Evolutionary conservation across 805 yeast species (phyloP).

Genomic region (Yarrowia sp.): DNA sequence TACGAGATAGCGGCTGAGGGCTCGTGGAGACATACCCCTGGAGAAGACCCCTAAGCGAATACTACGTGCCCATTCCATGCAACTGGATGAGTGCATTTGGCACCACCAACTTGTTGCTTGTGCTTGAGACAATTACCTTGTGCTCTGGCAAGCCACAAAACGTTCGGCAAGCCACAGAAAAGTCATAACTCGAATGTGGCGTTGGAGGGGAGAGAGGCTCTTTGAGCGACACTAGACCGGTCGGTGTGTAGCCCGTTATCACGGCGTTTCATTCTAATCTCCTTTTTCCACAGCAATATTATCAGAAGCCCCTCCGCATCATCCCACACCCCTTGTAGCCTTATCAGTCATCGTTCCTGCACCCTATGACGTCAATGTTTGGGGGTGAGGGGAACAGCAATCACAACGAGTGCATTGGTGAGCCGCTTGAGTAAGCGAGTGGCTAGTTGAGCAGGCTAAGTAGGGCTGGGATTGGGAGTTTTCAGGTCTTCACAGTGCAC

Average conservation of each 20-base stretch:
- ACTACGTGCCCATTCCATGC: conserved; percentile 8
- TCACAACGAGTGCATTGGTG: background rate
- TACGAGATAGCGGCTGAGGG: background rate
- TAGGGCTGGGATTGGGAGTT: too few species aligned
- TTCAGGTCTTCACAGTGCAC: too few species aligned
- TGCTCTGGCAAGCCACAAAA: conserved; percentile 14
- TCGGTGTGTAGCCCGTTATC: too few species aligned
- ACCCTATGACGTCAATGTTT: conserved; percentile 23
- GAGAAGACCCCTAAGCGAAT: conserved; percentile 1
- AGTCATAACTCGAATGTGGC: conserved; percentile 21
- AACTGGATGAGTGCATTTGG: background rate
- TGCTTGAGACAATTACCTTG: conserved; percentile 7
- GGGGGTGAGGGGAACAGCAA: background rate
- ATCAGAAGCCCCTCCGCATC: background rate
- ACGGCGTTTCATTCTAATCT: background rate
- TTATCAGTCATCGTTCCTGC: conserved; percentile 30
- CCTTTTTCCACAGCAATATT: background rate
- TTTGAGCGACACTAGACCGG: too few species aligned
- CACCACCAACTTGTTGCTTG: conserved; percentile 1
- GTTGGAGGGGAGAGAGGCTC: background rate
- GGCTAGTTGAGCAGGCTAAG: background rate
- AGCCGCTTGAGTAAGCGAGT: background rate
- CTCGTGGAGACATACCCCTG: background rate
- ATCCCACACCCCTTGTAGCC: conserved; percentile 3
- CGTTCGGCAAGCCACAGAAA: conserved; percentile 31